Evolutionary conservation across 345 rosid genomes (phyloP), one percentile per base, ranked within the genome.

Genomic region (Theobroma cacao): DNA sequence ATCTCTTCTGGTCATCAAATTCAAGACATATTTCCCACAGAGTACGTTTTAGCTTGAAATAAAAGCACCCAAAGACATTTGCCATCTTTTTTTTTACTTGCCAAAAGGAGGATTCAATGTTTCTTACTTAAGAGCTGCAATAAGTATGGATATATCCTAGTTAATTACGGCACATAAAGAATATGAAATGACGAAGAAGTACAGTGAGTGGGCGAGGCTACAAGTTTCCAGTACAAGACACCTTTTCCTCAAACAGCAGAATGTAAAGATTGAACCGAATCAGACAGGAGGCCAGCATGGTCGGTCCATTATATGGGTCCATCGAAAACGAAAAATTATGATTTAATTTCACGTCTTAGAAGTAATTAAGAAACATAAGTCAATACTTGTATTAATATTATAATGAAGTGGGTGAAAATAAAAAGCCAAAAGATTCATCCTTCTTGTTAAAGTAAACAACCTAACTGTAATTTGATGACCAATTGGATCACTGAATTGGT

Each of bases 371-470:
- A 67, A 22, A 48, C 52, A 67, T 12, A 40, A 56, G 31, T 33
- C 47, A 36, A 33, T 10, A 55, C 15, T n/a, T 55, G 38, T 36
- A 45, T 20, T 34, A 31, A n/a, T 63, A 63, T 31, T 52, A 31
- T 45, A 78, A 47, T 13, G 77, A 76, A 75, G 86, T 86, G 45
- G 86, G 86, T 86, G 83, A 77, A 77, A 83, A 81, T 55, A 55
- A 68, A 74, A 77, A 79, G 61, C 63, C 78, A n/a, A 80, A 59
- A 47, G 24, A 30, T 52, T 76, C 62, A 53, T 78, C 45, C 33
- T 72, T 78, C 66, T 68, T 68, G 77, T 48, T 73, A 10, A 75
- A 64, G 22, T 75, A 73, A 64, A 81, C 50, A 17, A 82, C 81
- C 77, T 74, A 76, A 77, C 50, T 68, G 47, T 50, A 50, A 76